These are phyloP conservation scores for Colletotrichum tropicicola DNA, from an alignment of 2,329 filamentous ascomycete genomes.

Conservation along the genomic window DNA sequence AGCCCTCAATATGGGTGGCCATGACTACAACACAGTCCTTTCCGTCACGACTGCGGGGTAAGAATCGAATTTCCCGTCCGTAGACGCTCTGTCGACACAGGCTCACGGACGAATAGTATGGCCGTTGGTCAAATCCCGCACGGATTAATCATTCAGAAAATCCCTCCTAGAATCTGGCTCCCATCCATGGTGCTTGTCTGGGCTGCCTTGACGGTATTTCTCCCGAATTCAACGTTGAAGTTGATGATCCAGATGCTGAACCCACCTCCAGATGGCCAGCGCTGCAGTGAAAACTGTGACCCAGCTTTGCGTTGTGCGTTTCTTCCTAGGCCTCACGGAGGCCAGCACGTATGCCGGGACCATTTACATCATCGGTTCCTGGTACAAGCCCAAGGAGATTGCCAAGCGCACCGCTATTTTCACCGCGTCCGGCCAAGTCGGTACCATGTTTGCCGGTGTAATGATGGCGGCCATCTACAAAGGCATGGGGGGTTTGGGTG, in stretches of 20 bases:
- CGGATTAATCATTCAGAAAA: conserved; percentile 56
- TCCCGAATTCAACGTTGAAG: no score
- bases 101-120: conserved; percentile 2
- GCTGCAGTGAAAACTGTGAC: conserved; percentile 36
- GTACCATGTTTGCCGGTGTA: conserved; percentile 67
- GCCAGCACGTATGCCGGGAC: conserved; percentile 50
- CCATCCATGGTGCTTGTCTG: conserved; percentile 57
- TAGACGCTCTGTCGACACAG: accelerated
- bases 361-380: conserved; percentile 56
- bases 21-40: conserved; percentile 70
- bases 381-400: conserved; percentile 69
- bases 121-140: conserved; percentile 53
- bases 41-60: conserved; percentile 47
- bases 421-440: conserved; percentile 66
- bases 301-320: conserved; percentile 48
- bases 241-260: accelerated
- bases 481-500: conserved; percentile 50
- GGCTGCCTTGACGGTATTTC: conserved; percentile 51
- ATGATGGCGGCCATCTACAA: conserved; percentile 57
- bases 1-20: conserved; percentile 61
- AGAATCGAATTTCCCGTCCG: neutral
- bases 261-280: conserved; percentile 28
- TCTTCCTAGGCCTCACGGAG: conserved; percentile 49
- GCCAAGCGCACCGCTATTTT: conserved; percentile 72
- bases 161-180: conserved; percentile 58